Evolutionary conservation across 1,139 yeast species (phyloP), one percentile per base, ranked within the genome.

Genomic region (Eremothecium gossypii): DNA sequence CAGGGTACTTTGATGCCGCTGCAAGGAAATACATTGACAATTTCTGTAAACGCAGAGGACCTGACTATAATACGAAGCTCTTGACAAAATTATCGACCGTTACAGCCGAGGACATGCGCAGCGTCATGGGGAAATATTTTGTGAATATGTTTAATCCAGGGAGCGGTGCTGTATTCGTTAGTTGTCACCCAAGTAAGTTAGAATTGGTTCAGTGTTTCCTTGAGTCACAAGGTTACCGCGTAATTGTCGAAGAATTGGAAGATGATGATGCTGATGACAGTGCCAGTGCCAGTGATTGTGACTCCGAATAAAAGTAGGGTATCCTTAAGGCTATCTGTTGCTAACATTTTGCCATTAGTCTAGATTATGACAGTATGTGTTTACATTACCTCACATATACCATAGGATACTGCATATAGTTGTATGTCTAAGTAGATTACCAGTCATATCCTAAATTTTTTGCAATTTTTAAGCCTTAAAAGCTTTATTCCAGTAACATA

Each of bases 151-250:
- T 89, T 59, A 71, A 76, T 32, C 52, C 77, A 3, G 55, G 66
- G 0, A 62, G 62, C 1, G 78, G 93, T 4, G 66, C 74, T 36
- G 71, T 83, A 7, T 87, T 86, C 56, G 67, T 81, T 8, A 78
- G 89, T 51, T 74, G 91, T 45, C 87, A 91, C 49, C 81, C 91
- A 4, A 68, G 79, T 1, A 81, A 79, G 54, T 60, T 68, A 1
- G 75, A 68, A 1, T 67, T 65, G 6, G 66, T 84, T 45, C 62
- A 64, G 33, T 59, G 58, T 12, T 77, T 71, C 44, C 74, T 87
- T 46, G 57, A 55, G 13, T 53, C 54, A 0, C 65, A 67, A 37
- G 95, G 95, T 0, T 89, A 83, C 55, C 61, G 64, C 0, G 82
- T 83, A 29, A 63, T 63, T 8, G 66, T 79, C 20, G 86, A 83